phyloP scores from a whole-genome alignment of 495 filamentous ascomycete genomes.

The Articulospora tetracladia region DNA sequence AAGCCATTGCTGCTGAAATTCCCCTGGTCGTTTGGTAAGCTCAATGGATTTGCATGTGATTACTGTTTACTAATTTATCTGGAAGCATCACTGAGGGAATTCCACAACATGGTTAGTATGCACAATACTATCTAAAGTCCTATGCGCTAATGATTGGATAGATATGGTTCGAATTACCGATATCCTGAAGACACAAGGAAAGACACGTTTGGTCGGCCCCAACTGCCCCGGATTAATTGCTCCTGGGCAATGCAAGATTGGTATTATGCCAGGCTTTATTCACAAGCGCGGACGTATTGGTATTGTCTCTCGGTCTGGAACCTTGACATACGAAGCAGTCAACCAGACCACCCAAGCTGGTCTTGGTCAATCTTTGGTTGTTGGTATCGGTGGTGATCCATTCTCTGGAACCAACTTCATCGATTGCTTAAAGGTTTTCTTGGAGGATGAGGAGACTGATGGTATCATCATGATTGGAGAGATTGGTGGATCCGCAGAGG shows the following conservation, averaged over 20 bases:
- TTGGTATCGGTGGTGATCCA: constrained; percentile 97
- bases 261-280: constrained; percentile 99
- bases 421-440: constrained; percentile 96
- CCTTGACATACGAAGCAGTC: constrained; percentile 98
- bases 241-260: constrained; percentile 98
- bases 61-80: constrained; percentile 16
- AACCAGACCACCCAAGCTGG: constrained; percentile 98
- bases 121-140: not conserved
- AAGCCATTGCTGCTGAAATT: constrained; percentile 90
- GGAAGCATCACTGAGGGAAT: constrained; percentile 93
- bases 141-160: constrained; percentile 30
- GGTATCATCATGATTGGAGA: constrained; percentile 99
- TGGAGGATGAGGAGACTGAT: constrained; percentile 93
- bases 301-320: constrained; percentile 97
- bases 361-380: constrained; percentile 94
- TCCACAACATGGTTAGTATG: constrained; percentile 79
- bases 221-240: constrained; percentile 99
- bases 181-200: constrained; percentile 95
- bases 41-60: constrained; percentile 17
- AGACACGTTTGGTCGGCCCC: constrained; percentile 92
- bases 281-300: constrained; percentile 98
- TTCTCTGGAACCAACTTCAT: constrained; percentile 99
- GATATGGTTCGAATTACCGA: constrained; percentile 99
- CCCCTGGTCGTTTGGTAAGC: constrained; percentile 83
- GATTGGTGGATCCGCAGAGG: constrained; percentile 95